Evolutionary conservation across 176 grass and related monocot species (phyloP).

Genomic region (Elymus sibiricus): DNA sequence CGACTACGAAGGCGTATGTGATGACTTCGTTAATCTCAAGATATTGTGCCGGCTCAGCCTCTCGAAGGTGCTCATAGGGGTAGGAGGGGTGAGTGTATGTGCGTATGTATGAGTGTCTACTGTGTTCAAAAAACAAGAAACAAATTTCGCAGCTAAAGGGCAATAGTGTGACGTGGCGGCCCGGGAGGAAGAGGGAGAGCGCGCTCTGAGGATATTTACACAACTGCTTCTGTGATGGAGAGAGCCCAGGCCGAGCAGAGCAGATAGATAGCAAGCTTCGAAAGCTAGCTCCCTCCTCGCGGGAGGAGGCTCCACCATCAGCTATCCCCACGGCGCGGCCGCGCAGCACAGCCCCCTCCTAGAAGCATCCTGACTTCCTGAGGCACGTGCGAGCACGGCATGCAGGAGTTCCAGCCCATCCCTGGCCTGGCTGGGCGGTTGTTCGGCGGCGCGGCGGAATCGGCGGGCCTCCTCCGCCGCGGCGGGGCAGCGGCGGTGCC

Average conservation of each 20-base stretch:
- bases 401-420: constrained; percentile 48
- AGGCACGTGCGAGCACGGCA: background rate
- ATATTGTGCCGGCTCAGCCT: too few species aligned
- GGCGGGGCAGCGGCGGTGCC: background rate
- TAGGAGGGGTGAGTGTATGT: too few species aligned
- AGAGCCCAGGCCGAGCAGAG: background rate
- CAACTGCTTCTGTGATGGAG: background rate
- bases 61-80: too few species aligned
- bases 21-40: too few species aligned
- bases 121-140: too few species aligned
- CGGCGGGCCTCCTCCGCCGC: background rate
- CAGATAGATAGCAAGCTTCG: background rate
- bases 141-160: background rate
- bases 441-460: background rate
- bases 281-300: background rate
- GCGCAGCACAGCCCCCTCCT: background rate
- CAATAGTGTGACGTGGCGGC: background rate
- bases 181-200: background rate
- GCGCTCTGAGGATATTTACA: background rate
- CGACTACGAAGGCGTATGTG: too few species aligned
- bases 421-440: constrained; percentile 14
- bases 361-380: constrained; percentile 26
- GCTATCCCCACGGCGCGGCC: too few species aligned
- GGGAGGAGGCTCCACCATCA: background rate
- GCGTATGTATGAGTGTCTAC: too few species aligned